Evolutionary conservation across 164 flowering plant genomes (phyloP).

Genomic region (Litsea cubeba): DNA sequence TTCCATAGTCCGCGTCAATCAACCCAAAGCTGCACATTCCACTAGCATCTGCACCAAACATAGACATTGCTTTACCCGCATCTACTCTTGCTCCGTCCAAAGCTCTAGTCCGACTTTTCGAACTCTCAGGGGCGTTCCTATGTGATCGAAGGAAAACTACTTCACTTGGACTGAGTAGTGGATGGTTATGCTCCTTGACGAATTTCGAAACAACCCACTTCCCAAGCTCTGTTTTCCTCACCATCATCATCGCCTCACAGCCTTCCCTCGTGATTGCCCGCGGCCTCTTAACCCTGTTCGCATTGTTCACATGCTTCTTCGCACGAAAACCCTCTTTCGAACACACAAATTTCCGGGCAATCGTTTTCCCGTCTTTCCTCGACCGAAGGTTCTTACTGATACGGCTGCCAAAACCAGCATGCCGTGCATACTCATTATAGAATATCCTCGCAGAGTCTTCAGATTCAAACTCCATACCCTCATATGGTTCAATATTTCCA

Average conservation of each 20-base stretch:
- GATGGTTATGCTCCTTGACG: slow-evolving; percentile 12
- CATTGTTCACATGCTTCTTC: slow-evolving; percentile 4
- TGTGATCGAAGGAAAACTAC: slow-evolving; percentile 14
- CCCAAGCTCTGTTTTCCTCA: slow-evolving; percentile 10
- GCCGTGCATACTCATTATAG: slow-evolving; percentile 10
- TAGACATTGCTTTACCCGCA: slow-evolving; percentile 72
- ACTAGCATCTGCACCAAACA: slow-evolving; percentile 65
- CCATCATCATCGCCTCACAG: slow-evolving; percentile 10
- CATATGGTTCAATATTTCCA: slow-evolving; percentile 8
- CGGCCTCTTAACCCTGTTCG: slow-evolving; percentile 3
- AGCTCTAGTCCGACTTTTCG: background rate
- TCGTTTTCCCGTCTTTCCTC: slow-evolving; percentile 3
- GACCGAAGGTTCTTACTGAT: slow-evolving; percentile 4
- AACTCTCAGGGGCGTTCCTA: background rate
- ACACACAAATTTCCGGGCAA: slow-evolving; percentile 10
- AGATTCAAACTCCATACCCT: slow-evolving; percentile 15
- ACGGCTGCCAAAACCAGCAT: slow-evolving; percentile 9
- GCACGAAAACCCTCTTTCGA: slow-evolving; percentile 3
- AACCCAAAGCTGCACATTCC: slow-evolving; percentile 78
- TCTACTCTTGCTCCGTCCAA: slow-evolving; percentile 47
- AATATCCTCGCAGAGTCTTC: slow-evolving; percentile 14
- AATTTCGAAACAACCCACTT: slow-evolving; percentile 14
- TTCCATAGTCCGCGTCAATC: slow-evolving; percentile 72
- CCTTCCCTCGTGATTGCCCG: slow-evolving; percentile 10
- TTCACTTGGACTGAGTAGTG: slow-evolving; percentile 1